Percentiles rank a stretch among this genome's conserved stretches.
Conservation (phyloP, 2,329 filamentous ascomycete genomes). For the Metarhizium humberi region DNA sequence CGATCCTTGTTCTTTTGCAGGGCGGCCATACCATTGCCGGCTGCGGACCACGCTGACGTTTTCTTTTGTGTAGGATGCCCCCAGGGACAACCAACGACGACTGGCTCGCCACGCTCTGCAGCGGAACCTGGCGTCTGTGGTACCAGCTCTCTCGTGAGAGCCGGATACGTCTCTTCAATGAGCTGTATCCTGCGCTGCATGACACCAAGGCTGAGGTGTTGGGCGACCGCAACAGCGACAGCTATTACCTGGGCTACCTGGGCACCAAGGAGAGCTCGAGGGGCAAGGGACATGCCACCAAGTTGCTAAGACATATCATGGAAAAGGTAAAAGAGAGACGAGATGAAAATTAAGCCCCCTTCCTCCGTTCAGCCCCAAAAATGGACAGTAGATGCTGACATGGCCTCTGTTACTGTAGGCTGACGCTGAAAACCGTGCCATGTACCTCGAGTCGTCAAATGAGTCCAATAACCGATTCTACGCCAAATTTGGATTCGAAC, state of each 20-base stretch:
- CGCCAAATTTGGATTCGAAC: slow-evolving; percentile 63
- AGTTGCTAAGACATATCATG: slow-evolving; percentile 63
- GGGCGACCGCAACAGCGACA: slow-evolving; percentile 54
- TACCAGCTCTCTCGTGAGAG: slow-evolving; percentile 67
- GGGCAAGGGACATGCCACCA: slow-evolving; percentile 63
- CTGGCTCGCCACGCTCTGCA: slow-evolving; percentile 61
- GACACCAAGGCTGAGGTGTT: slow-evolving; percentile 62
- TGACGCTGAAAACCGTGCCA: slow-evolving; percentile 55
- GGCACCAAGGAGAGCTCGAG: slow-evolving; percentile 64
- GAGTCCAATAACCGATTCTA: slow-evolving; percentile 62
- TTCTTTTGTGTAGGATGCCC: slow-evolving; percentile 50
- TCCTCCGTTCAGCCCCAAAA: too few species aligned
- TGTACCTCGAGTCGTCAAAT: slow-evolving; percentile 74
- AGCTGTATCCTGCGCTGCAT: slow-evolving; percentile 68
- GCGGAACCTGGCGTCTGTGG: slow-evolving; percentile 68
- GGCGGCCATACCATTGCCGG: neutral
- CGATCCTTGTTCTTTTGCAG: too few species aligned
- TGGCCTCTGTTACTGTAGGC: slow-evolving; percentile 36
- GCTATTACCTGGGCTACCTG: slow-evolving; percentile 78
- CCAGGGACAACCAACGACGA: slow-evolving; percentile 67
- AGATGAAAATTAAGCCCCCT: neutral
- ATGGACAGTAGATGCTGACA: neutral
- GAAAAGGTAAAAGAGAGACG: slow-evolving; percentile 33
- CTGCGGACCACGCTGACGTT: neutral
- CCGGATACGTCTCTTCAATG: slow-evolving; percentile 63